Base-by-base conservation (phyloP, 371 early-diverging fungal species). In the Batrachochytrium dendrobatidis region DNA sequence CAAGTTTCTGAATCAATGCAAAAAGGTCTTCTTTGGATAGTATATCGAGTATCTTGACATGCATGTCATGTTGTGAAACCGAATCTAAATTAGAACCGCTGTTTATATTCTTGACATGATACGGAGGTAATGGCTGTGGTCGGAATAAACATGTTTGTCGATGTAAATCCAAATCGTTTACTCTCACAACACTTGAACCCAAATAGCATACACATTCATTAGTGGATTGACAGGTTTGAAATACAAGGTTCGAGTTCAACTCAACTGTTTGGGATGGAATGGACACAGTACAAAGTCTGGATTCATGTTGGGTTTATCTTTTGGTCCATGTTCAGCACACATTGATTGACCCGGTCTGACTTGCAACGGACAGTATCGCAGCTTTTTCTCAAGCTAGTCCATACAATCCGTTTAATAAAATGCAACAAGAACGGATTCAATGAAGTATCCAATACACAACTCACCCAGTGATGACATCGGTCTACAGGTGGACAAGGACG, bases 251-350 rank as follows among this genome's bases (percentile, higher is more conserved):
- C 0, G 90, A 81, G 51, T 86, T 86, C 57, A 20, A 1, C 8
- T 78, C 73, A 73, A 83, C 61, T 91, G 91, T 45, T 84, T 84
- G 28, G 79, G 81, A 62, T 89, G 88, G 53, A 80, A 86, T 10
- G 91, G 91, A 53, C 91, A 91, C 15, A 86, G 88, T 15, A 89
- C 74, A 22, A 89, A 79, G 30, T 64, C 59, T 44, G 59, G 55
- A 44, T 33, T 18, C 17, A 34, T 33, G 22, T 53, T 34, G 3
- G 51, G 7, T 17, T 51, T 61, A n/a, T 50, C 56, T 1, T 68
- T 63, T 30, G 70, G 70, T 22, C 78, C 74, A 60, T 88, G 87
- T 55, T 90, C 89, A 12, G 87, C 88, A 62, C 91, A 90, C 63
- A 76, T 88, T 46, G 75, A 76, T 59, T 68, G 70, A 1, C 66